Conservation (phyloP, 805 yeast species). For the Nakazawaea wyomingensis region DNA sequence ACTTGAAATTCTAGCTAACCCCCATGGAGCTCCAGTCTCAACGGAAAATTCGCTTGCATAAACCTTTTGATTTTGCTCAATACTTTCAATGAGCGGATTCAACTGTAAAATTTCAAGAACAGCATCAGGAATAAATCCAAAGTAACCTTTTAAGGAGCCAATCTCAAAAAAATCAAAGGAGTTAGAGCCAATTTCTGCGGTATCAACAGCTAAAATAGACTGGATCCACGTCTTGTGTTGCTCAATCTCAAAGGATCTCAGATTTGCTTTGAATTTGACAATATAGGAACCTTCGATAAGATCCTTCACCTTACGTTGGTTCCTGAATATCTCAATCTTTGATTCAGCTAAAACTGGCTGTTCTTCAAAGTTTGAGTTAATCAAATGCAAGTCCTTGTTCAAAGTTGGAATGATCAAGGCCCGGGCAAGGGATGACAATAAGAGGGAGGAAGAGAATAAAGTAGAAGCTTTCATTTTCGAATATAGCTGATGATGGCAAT, state of each 20-base stretch:
- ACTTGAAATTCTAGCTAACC: slow-evolving; percentile 65
- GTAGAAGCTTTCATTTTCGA: slow-evolving; percentile 14
- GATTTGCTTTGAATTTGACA: slow-evolving; percentile 5
- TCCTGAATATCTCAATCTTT: slow-evolving; percentile 3
- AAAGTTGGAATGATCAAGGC: slow-evolving; percentile 55
- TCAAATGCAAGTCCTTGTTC: slow-evolving; percentile 16
- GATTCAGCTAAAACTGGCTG: slow-evolving; percentile 5
- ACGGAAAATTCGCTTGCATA: slow-evolving; percentile 41
- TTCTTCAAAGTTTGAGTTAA: slow-evolving; percentile 4
- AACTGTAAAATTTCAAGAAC: slow-evolving; percentile 1
- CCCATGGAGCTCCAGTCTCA: slow-evolving; percentile 72
- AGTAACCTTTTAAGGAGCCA: slow-evolving; percentile 9
- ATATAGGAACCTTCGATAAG: slow-evolving; percentile 10
- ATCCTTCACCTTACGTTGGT: background rate
- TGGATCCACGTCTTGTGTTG: slow-evolving; percentile 7
- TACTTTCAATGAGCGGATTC: slow-evolving; percentile 53
- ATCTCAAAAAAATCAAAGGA: slow-evolving; percentile 6
- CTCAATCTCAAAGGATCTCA: background rate
- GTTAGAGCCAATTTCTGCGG: background rate
- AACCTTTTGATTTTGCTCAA: slow-evolving; percentile 58
- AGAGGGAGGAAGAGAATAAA: slow-evolving; percentile 21
- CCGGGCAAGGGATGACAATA: slow-evolving; percentile 28
- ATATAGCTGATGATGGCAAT: background rate
- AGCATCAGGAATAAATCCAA: slow-evolving; percentile 3
- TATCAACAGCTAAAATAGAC: background rate